Percentiles rank a stretch among this genome's conserved stretches.
Evolutionary conservation across 306 rosid genomes (phyloP).

Genomic region (Rubus parviflorus): DNA sequence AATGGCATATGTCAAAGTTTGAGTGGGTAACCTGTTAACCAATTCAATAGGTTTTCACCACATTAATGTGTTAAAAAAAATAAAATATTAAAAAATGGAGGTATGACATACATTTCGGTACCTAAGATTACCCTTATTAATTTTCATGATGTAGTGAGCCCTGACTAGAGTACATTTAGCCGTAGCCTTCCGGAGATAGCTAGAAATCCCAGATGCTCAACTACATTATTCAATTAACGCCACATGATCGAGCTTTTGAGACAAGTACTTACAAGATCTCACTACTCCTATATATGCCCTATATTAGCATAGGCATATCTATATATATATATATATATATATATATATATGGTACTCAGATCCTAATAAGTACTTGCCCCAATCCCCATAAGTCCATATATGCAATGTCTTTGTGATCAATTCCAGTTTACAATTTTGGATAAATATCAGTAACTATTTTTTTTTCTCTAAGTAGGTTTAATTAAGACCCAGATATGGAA

Average conservation of each 20-base stretch:
- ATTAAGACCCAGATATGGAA: neutral
- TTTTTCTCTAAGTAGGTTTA: neutral
- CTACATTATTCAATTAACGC: neutral
- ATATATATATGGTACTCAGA: conserved; percentile 38
- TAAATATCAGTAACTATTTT: neutral
- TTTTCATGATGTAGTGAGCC: no score
- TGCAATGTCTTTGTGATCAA: no score
- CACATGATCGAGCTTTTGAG: conserved; percentile 7
- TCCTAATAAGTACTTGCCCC: conserved; percentile 57
- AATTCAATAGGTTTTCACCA: no score
- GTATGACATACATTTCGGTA: no score
- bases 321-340: no score
- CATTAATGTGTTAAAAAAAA: no score
- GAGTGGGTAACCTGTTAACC: no score
- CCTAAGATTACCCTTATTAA: no score
- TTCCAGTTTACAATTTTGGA: conserved; percentile 20
- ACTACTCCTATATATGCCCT: conserved; percentile 35
- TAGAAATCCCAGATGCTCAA: neutral
- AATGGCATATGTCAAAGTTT: no score
- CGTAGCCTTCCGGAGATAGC: neutral
- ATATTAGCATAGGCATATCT: conserved; percentile 2
- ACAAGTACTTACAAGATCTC: conserved; percentile 72
- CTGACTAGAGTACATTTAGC: no score
- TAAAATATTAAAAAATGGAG: no score
- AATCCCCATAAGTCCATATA: no score